Evolutionary conservation across 1,284 basidiomycete genomes (phyloP).

Genomic region (Meira nashicola): DNA sequence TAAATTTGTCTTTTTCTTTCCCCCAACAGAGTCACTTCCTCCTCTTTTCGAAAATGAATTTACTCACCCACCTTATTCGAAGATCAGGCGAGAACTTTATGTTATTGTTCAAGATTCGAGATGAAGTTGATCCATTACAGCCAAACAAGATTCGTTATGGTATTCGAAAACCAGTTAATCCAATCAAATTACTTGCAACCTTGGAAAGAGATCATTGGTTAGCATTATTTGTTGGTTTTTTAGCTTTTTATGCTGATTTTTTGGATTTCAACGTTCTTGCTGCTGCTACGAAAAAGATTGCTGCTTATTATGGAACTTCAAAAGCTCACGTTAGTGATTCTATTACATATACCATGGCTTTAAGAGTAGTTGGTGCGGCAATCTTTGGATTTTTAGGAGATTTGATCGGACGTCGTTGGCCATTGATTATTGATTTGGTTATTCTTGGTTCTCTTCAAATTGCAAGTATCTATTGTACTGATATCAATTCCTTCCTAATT

Average conservation of each 20-base stretch:
- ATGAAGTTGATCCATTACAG: too few species aligned
- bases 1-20: too few species aligned
- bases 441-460: slow-evolving; percentile 30
- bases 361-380: slow-evolving; percentile 33
- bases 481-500: slow-evolving; percentile 29
- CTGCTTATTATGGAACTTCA: slow-evolving; percentile 17
- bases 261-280: slow-evolving; percentile 36
- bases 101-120: too few species aligned
- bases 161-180: too few species aligned
- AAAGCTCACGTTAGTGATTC: slow-evolving; percentile 29
- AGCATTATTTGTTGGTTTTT: slow-evolving; percentile 30
- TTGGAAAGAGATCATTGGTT: slow-evolving; percentile 18
- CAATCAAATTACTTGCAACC: too few species aligned
- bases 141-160: too few species aligned
- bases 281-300: slow-evolving; percentile 29
- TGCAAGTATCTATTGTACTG: slow-evolving; percentile 24
- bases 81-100: too few species aligned
- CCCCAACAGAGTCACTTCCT: too few species aligned
- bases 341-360: slow-evolving; percentile 30
- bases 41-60: too few species aligned
- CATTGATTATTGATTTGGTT: slow-evolving; percentile 33
- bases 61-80: too few species aligned
- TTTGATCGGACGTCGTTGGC: slow-evolving; percentile 13
- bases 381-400: slow-evolving; percentile 24
- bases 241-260: slow-evolving; percentile 26